Conservation (phyloP, 2,329 filamentous ascomycete species). For the Aureobasidium namibiae region DNA sequence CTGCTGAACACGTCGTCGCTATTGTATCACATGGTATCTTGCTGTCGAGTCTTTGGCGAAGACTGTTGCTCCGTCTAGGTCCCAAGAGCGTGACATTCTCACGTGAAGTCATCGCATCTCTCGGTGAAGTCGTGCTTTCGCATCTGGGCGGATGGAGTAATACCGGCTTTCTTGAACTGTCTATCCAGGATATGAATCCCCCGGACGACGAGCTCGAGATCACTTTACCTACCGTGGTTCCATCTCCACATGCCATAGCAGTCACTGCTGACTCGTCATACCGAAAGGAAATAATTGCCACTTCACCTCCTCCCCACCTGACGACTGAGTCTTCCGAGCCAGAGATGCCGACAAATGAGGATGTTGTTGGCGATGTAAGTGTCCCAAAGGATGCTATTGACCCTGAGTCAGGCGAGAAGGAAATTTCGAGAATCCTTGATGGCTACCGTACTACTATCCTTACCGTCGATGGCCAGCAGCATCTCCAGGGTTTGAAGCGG, state of each 20-base stretch:
- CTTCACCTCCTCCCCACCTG: background rate
- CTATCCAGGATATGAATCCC: background rate
- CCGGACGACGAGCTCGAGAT: background rate
- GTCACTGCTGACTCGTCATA: background rate
- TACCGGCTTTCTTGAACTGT: slow-evolving; percentile 51
- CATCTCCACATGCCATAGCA: background rate
- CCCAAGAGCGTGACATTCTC: slow-evolving; percentile 37
- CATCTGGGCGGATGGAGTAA: slow-evolving; percentile 56
- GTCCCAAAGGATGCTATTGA: background rate
- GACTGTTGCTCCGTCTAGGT: slow-evolving; percentile 50
- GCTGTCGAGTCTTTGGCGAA: slow-evolving; percentile 59
- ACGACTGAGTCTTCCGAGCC: background rate
- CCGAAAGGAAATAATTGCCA: background rate
- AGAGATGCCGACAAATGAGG: background rate
- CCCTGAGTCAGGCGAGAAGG: background rate
- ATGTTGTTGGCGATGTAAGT: slow-evolving; percentile 1
- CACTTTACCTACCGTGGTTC: background rate
- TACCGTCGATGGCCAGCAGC: slow-evolving; percentile 60
- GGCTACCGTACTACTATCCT: slow-evolving; percentile 47
- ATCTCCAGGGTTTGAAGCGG: slow-evolving; percentile 67
- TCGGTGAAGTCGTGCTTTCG: slow-evolving; percentile 36
- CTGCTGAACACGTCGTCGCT: slow-evolving; percentile 41
- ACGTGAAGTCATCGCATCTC: slow-evolving; percentile 32
- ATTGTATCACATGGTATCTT: slow-evolving; percentile 81
- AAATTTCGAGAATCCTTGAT: slow-evolving; percentile 12